phyloP scores from a whole-genome alignment of 495 filamentous ascomycete genomes.

The Tuber magnatum region DNA sequence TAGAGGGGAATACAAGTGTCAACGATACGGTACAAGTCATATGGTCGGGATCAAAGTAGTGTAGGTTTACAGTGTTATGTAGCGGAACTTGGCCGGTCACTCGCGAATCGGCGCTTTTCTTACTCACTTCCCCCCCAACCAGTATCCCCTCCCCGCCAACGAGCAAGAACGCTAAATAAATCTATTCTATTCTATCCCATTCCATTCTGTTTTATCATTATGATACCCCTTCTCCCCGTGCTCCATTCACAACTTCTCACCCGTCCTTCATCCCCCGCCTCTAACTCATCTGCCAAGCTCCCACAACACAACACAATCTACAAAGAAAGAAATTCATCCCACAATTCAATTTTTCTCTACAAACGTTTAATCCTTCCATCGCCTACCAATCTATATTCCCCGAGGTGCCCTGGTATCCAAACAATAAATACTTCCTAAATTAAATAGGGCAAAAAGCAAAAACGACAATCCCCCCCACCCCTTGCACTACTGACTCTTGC shows the following conservation, averaged over 20 bases:
- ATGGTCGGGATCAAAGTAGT: too few species aligned
- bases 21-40: too few species aligned
- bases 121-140: too few species aligned
- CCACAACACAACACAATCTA: background rate
- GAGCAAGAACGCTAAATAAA: background rate
- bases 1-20: too few species aligned
- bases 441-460: background rate
- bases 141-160: background rate
- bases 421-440: conserved; percentile 6
- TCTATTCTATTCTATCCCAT: background rate
- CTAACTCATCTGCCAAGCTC: background rate
- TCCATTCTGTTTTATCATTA: too few species aligned
- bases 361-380: background rate
- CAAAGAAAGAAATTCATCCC: background rate
- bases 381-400: background rate
- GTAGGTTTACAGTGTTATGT: too few species aligned
- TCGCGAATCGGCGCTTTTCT: too few species aligned
- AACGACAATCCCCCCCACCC: background rate
- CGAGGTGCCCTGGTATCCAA: background rate
- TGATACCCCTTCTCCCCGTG: background rate
- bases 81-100: too few species aligned
- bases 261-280: background rate
- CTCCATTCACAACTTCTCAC: background rate
- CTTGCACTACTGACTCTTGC: background rate
- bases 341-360: background rate